Evolutionary conservation across 306 rosid genomes (phyloP), one percentile per base, ranked within the genome.

Genomic region (Fagus sylvatica): DNA sequence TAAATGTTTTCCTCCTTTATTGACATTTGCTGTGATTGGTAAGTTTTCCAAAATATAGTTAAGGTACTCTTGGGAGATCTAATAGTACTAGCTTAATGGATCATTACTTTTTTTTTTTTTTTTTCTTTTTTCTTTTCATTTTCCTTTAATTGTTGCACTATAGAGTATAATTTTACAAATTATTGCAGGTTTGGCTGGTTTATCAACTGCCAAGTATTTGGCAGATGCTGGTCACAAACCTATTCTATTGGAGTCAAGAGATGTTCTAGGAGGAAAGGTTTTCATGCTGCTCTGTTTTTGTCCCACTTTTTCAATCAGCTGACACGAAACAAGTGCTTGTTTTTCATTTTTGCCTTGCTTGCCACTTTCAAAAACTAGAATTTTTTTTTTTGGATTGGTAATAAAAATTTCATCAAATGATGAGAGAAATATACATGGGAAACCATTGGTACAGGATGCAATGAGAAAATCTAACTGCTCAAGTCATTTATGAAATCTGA

Each of bases 151-250:
- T 56, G 30, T 33, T 36, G 32, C 75, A 19, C 6, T 60, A 13
- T 72, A 59, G 75, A 43, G 75, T 30, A 76, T 60, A 56, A 40
- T 69, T 39, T 64, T 80, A 76, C 71, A 48, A 76, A 77, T 76
- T 76, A 60, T 74, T 73, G 37, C 87, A 94, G 98, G 98, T 74
- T 75, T 94, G 90, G 98, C 97, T 78, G 98, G 98, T 77, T 91
- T 95, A 67, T 90, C 98, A 37, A 91, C 98, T 74, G 98, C 98
- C 53, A 95, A 95, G 71, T 95, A 95, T 84, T 86, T 95, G 89
- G 98, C 98, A 39, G 98, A 95, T 87, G 98, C 98, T 43, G 98
- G 98, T 67, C 98, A 95, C 84, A 91, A 88, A 75, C 98, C 98
- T 75, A 48, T 92, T 57, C 78, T 95, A 77, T 84, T 95, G 77